Evolutionary conservation across 2,329 filamentous ascomycete species (phyloP), one percentile per base, ranked within the genome.

Genomic region (Aureobasidium sp.): DNA sequence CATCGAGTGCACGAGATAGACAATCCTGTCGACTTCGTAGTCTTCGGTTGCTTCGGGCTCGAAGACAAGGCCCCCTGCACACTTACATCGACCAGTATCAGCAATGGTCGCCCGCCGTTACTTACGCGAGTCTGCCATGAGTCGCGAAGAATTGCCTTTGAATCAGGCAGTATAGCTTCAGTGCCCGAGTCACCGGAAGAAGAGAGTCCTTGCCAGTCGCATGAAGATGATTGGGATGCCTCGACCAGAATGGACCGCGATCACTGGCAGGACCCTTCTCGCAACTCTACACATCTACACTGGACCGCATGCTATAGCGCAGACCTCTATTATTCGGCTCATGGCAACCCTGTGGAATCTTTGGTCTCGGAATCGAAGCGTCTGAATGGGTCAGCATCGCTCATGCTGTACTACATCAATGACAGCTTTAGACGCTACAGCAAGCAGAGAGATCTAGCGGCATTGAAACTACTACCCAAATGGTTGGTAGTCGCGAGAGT

Each of bases 61-160:
- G 27, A 45, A 2, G 59, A 56, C n/a, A 15, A 36, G 7, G 5
- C 25, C 14, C 51, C 61, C 41, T 64, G 64, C 49, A 25, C 9
- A 6, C 29, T 64, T 15, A 0, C 8, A 3, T 12, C 36, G 15
- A 65, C 63, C 20, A 62, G 44, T 42, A 1, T 5, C 20, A 49
- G 12, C 42, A 64, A 64, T 34, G 22, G 14, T 20, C 61, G 57
- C 37, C 55, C 63, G 37, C 63, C 64, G 15, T 45, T 63, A 22
- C 47, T 64, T 34, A 44, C 63, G 47, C 58, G 45, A 37, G 62
- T 65, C 4, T 65, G 64, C 41, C 44, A 29, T 36, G 64, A 65
- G 37, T 64, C 62, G 6, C 62, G 64, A 0, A 20, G 22, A 47
- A 22, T 64, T 12, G 64, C 62, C 12, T 59, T 53, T 36, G 29